Conservation (phyloP, 2,329 filamentous ascomycete genomes). For the Monilinia polystroma region DNA sequence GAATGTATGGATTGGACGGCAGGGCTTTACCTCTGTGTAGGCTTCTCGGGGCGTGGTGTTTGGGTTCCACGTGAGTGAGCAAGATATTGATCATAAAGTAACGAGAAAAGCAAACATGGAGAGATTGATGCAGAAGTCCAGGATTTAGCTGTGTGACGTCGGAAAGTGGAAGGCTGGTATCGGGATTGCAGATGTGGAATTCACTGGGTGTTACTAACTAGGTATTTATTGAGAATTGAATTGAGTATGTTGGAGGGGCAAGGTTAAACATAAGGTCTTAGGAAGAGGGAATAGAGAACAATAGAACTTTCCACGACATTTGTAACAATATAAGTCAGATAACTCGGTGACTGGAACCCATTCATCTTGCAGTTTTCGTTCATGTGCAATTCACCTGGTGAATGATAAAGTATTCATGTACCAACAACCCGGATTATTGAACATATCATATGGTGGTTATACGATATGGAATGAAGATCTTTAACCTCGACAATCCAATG, state of each 20-base stretch:
- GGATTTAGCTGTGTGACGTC: not conserved
- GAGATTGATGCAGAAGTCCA: conserved; percentile 7
- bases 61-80: conserved; percentile 14
- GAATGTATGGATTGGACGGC: conserved; percentile 12
- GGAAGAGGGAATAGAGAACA: conserved; percentile 5
- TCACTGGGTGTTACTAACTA: not conserved
- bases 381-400: conserved; percentile 19
- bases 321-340: conserved; percentile 14
- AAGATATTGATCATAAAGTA: conserved; percentile 15
- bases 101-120: conserved; percentile 14
- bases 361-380: conserved; percentile 22
- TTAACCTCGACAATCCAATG: not conserved
- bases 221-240: not conserved
- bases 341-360: conserved; percentile 5
- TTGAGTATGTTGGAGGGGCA: not conserved
- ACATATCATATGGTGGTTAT: conserved; percentile 2
- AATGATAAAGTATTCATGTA: conserved; percentile 23
- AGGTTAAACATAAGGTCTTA: conserved; percentile 11
- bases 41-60: conserved; percentile 1
- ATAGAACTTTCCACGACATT: conserved; percentile 18
- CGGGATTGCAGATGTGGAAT: not conserved
- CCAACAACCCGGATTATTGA: conserved; percentile 19
- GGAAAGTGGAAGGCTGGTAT: conserved; percentile 8
- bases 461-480: conserved; percentile 7
- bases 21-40: conserved; percentile 8